These are phyloP conservation scores for Terfezia boudieri DNA, from an alignment of 495 filamentous ascomycete genomes.

Conservation along the genomic window DNA sequence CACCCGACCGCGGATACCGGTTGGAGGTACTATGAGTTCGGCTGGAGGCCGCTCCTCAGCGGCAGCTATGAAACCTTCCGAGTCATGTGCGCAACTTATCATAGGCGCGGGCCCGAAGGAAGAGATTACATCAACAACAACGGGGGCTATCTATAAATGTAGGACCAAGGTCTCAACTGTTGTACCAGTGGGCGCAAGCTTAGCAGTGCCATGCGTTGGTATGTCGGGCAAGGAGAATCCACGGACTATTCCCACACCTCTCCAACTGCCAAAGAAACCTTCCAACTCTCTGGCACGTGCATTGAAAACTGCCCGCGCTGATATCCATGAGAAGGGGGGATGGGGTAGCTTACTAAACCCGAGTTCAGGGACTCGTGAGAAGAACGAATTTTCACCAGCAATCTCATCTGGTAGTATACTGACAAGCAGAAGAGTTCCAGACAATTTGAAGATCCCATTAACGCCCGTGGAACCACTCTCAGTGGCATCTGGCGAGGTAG, in stretches of 20 bases:
- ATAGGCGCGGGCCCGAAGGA: too few relatives aligned
- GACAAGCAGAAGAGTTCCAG: not conserved
- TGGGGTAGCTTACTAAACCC: not conserved
- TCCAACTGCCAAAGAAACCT: not conserved
- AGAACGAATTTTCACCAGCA: not conserved
- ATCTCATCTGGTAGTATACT: not conserved
- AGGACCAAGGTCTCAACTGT: too few relatives aligned
- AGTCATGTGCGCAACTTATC: too few relatives aligned
- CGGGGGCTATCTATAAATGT: too few relatives aligned
- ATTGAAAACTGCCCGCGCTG: not conserved
- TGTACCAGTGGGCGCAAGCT: too few relatives aligned
- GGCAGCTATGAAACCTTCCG: too few relatives aligned
- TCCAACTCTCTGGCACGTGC: not conserved
- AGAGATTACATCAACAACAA: too few relatives aligned
- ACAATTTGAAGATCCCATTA: not conserved
- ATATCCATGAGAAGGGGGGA: not conserved
- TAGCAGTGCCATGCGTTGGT: not conserved
- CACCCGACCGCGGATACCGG: too few relatives aligned
- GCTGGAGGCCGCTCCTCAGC: not conserved
- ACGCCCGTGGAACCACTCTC: not conserved
- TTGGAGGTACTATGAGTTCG: not conserved
- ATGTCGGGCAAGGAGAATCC: not conserved
- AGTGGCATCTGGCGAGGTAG: not conserved
- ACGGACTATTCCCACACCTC: not conserved
- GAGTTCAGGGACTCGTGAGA: not conserved